phyloP scores from a whole-genome alignment of 1,284 basidiomycete species.

The Mycosarcoma maydis region DNA sequence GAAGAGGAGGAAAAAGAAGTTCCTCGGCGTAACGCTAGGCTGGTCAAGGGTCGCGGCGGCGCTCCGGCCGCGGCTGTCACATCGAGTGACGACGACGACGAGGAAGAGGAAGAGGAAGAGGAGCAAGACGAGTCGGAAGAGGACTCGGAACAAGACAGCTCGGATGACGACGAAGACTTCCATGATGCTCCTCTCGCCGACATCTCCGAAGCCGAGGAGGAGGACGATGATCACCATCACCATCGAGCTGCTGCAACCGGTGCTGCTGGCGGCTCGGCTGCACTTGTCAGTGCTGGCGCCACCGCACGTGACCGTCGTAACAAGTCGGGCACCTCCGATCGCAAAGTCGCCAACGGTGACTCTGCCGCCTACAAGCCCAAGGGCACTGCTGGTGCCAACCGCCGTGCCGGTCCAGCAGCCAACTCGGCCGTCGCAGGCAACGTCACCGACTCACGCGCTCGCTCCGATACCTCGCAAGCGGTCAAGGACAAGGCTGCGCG shows the following conservation, averaged over 20 bases:
- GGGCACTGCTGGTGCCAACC: constrained; percentile 46
- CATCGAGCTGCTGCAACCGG: constrained; percentile 7
- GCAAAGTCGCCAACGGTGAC: constrained; percentile 7
- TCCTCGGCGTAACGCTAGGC: constrained; percentile 13
- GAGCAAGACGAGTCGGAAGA: constrained; percentile 11
- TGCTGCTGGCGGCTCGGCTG: constrained; percentile 13
- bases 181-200: constrained; percentile 58
- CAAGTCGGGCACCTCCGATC: constrained; percentile 22
- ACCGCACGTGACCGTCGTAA: constrained; percentile 29
- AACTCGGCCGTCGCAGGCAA: constrained; percentile 2
- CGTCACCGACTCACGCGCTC: constrained; percentile 42
- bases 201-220: constrained; percentile 56
- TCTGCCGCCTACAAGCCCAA: constrained; percentile 29
- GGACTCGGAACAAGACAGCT: constrained; percentile 28
- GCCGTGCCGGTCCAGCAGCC: constrained; percentile 26
- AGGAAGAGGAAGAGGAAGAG: constrained; percentile 10
- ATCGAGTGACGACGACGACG: constrained; percentile 12
- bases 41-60: constrained; percentile 13
- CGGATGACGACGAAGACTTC: constrained; percentile 52
- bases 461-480: constrained; percentile 33
- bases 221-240: constrained; percentile 34
- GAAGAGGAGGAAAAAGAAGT: constrained; percentile 10
- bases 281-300: constrained; percentile 15
- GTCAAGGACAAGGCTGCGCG: constrained; percentile 59
- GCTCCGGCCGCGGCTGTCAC: constrained; percentile 16